Conservation (phyloP, 2,329 filamentous ascomycete genomes). For the Fusarium denticulatum region DNA sequence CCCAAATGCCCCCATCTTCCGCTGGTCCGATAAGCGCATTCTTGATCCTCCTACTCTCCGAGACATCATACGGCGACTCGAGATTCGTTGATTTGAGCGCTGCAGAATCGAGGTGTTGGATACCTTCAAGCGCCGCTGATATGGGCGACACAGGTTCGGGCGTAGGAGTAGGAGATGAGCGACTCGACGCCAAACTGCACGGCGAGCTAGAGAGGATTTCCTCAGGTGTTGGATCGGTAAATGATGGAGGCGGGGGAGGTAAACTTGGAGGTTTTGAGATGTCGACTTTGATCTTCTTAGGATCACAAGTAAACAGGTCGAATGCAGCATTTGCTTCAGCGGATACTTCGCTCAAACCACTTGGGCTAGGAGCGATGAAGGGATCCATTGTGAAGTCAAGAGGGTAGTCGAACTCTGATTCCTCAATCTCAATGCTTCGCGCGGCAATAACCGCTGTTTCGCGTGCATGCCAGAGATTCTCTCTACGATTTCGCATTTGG, state of each 20-base stretch:
- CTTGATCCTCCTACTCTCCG: conserved; percentile 43
- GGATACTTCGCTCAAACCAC: background rate
- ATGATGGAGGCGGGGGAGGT: conserved; percentile 2
- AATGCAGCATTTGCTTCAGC: background rate
- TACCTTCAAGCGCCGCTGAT: conserved; percentile 24
- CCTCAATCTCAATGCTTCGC: conserved; percentile 51
- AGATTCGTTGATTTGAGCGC: conserved; percentile 15
- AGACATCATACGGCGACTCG: conserved; percentile 44
- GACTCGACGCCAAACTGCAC: background rate
- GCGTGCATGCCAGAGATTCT: conserved; percentile 53
- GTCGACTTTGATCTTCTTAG: conserved; percentile 18
- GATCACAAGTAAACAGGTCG: background rate
- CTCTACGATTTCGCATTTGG: conserved; percentile 47
- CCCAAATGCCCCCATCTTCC: conserved; percentile 40
- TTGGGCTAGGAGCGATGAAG: background rate
- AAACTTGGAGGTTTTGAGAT: conserved; percentile 20
- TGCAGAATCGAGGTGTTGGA: conserved; percentile 23
- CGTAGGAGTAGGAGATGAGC: conserved; percentile 3
- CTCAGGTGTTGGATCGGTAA: conserved; percentile 30
- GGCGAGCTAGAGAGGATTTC: background rate
- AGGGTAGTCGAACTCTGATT: conserved; percentile 22
- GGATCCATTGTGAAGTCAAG: background rate
- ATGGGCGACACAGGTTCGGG: conserved; percentile 19
- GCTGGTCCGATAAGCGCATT: conserved; percentile 44
- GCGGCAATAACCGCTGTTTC: conserved; percentile 47